Conservation (phyloP, 257 asterid genomes). For the Linaria vulgaris region DNA sequence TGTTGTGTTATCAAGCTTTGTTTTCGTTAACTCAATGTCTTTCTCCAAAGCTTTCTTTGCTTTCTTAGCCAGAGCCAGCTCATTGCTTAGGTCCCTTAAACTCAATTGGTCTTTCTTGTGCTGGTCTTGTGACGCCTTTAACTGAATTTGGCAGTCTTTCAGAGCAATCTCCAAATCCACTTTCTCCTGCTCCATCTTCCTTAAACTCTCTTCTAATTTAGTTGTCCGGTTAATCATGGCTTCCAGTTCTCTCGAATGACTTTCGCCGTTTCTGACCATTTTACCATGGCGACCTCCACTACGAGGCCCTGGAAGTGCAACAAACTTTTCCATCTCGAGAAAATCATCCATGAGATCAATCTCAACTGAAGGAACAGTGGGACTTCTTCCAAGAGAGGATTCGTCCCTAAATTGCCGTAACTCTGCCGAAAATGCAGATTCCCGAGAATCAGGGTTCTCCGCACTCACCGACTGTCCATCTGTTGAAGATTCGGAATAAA, state of each 20-base stretch:
- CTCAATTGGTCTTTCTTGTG: constrained; percentile 46
- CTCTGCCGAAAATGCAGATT: constrained; percentile 23
- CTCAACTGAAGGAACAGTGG: constrained; percentile 43
- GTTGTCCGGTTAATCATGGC: constrained; percentile 27
- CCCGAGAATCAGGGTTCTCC: constrained; percentile 19
- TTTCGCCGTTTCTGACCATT: constrained; percentile 27
- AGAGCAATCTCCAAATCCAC: constrained; percentile 47
- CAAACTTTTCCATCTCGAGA: constrained; percentile 88
- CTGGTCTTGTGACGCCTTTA: constrained; percentile 47
- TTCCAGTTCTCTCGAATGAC: constrained; percentile 39
- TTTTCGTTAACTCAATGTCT: constrained; percentile 40
- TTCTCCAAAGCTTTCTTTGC: constrained; percentile 43
- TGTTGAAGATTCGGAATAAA: constrained; percentile 49
- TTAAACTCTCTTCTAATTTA: constrained; percentile 55
- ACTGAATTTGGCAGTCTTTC: constrained; percentile 43
- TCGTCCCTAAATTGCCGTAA: constrained; percentile 32
- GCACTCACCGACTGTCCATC: constrained; percentile 31
- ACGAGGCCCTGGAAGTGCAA: constrained; percentile 42
- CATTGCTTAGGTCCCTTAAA: constrained; percentile 39
- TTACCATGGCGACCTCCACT: constrained; percentile 25
- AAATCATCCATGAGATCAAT: constrained; percentile 85
- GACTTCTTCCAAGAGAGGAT: constrained; percentile 35
- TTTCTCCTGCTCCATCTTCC: constrained; percentile 52
- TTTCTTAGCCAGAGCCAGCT: constrained; percentile 51
- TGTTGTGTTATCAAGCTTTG: constrained; percentile 38